phyloP scores from a whole-genome alignment of 164 flowering plant species.

The Liquidambar formosana region DNA sequence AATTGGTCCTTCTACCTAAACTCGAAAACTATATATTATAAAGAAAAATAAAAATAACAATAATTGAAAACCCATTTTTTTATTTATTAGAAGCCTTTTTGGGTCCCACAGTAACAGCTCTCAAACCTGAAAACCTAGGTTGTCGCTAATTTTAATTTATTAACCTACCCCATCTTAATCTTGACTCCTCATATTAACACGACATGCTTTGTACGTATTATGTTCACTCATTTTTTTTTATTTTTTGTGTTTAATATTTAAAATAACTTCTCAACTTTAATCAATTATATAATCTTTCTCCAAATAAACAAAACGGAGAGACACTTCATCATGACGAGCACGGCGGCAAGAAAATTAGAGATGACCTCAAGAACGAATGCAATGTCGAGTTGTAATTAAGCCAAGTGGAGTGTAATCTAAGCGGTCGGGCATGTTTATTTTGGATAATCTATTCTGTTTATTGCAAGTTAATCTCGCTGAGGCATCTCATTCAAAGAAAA shows the following conservation, averaged over 20 bases:
- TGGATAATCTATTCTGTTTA: neutral
- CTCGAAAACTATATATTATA: neutral
- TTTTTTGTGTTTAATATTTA: neutral
- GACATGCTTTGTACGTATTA: conserved; percentile 12
- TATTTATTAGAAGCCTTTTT: no score
- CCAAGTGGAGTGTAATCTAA: conserved; percentile 5
- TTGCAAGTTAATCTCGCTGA: neutral
- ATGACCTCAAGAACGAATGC: no score
- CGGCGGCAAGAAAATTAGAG: no score
- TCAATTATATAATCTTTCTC: no score
- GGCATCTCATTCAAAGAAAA: neutral
- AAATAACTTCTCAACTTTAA: no score
- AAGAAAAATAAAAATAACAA: neutral
- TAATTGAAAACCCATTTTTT: neutral
- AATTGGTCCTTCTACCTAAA: no score
- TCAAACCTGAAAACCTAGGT: neutral
- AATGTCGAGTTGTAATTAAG: neutral
- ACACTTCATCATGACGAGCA: neutral
- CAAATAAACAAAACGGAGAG: neutral
- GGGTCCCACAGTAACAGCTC: neutral
- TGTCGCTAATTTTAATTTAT: neutral
- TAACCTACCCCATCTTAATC: neutral
- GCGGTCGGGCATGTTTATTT: neutral
- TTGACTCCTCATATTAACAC: neutral
- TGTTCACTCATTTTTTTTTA: neutral